phyloP scores from a whole-genome alignment of 805 yeast genomes.

The Cyberlindnera bimundalis region DNA sequence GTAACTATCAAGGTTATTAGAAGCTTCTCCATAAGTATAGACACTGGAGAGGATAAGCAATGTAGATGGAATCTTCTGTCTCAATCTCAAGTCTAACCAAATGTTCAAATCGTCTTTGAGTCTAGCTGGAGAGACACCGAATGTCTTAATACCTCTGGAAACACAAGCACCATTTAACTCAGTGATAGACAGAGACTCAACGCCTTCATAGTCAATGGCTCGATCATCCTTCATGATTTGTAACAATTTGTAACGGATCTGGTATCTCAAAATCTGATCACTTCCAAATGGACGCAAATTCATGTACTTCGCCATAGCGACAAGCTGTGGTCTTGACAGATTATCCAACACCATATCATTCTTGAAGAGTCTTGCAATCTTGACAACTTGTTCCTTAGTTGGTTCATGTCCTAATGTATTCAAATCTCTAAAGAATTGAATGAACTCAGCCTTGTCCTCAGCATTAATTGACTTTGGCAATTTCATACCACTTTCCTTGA shows the following conservation, averaged over 20 bases:
- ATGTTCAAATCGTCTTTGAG: conserved; percentile 76
- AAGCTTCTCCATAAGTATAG: conserved; percentile 74
- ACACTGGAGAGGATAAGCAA: conserved; percentile 83
- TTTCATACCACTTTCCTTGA: conserved; percentile 65
- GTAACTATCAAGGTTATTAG: conserved; percentile 45
- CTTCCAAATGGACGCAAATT: conserved; percentile 91
- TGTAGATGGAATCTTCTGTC: conserved; percentile 90
- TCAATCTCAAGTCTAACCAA: conserved; percentile 88
- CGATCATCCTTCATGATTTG: conserved; percentile 91
- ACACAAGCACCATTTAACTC: conserved; percentile 90
- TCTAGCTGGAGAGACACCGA: conserved; percentile 74
- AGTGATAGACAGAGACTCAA: conserved; percentile 68
- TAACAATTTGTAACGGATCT: conserved; percentile 86
- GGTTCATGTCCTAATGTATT: conserved; percentile 60
- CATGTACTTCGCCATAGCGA: conserved; percentile 91
- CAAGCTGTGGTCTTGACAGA: conserved; percentile 83
- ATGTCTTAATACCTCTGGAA: conserved; percentile 86
- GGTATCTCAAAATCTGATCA: conserved; percentile 85
- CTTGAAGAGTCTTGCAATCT: conserved; percentile 86
- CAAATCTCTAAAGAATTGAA: conserved; percentile 71
- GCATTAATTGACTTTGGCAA: conserved; percentile 62
- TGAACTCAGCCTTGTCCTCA: conserved; percentile 73
- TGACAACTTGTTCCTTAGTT: conserved; percentile 64
- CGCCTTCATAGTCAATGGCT: conserved; percentile 91
- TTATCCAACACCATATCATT: conserved; percentile 93